Conservation (phyloP, 1,284 basidiomycete genomes). For the Somion occarium region DNA sequence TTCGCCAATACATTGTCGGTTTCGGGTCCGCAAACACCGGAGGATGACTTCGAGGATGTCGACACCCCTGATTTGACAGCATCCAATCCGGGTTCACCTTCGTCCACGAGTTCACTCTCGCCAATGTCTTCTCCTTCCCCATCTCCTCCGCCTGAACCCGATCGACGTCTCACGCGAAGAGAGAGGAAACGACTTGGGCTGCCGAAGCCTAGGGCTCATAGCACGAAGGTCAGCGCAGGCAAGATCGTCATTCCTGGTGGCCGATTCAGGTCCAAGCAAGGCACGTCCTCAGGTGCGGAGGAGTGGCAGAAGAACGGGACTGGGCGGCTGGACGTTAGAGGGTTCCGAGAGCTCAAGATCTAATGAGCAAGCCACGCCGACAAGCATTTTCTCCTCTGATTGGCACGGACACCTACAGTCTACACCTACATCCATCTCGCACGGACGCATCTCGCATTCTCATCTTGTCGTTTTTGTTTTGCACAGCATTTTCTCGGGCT, state of each 20-base stretch:
- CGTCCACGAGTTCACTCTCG: constrained; percentile 33
- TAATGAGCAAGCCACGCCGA: constrained; percentile 23
- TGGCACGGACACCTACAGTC: too few relatives aligned
- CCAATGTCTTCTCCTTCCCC: constrained; percentile 37
- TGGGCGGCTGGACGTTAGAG: constrained; percentile 72
- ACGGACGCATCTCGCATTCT: too few relatives aligned
- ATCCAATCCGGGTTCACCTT: constrained; percentile 34
- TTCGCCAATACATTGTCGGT: constrained; percentile 16
- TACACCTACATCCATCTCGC: too few relatives aligned
- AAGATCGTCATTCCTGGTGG: constrained; percentile 60
- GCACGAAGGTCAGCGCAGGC: constrained; percentile 34
- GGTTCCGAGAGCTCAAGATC: constrained; percentile 78
- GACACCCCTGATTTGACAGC: constrained; percentile 42
- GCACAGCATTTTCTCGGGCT: too few relatives aligned
- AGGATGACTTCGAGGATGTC: constrained; percentile 32
- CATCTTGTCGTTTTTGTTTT: too few relatives aligned
- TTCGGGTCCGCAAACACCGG: constrained; percentile 6
- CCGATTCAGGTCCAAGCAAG: constrained; percentile 27
- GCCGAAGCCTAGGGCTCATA: constrained; percentile 42
- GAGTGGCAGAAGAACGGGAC: constrained; percentile 74
- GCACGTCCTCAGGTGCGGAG: constrained; percentile 19
- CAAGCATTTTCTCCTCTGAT: constrained; percentile 2
- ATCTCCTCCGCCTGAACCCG: constrained; percentile 30
- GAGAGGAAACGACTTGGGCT: constrained; percentile 65
- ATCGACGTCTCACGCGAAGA: constrained; percentile 47